Conservation (phyloP, 2,329 filamentous ascomycete species). For the Botrytis tulipae region DNA sequence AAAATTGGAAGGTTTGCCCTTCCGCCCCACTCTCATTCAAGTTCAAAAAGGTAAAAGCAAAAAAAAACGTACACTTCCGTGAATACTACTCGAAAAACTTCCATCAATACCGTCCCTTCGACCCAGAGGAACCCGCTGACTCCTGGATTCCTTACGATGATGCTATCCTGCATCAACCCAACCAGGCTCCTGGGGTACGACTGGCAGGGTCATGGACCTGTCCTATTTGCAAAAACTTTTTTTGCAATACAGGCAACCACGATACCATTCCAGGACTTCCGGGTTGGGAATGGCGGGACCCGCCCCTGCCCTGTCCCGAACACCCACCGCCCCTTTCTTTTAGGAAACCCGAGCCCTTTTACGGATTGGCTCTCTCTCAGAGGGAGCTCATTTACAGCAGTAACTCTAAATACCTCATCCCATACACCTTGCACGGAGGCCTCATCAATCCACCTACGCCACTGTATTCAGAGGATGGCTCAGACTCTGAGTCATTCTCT, state of each 20-base stretch:
- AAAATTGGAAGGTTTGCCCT: conserved; percentile 2
- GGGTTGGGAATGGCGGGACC: background rate
- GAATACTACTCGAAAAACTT: background rate
- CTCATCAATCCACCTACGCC: background rate
- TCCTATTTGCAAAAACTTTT: background rate
- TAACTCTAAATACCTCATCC: rapidly evolving
- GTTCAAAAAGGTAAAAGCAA: background rate
- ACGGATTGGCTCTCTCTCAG: background rate
- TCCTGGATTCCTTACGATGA: background rate
- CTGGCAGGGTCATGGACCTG: background rate
- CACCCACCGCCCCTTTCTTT: background rate
- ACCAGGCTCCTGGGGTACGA: background rate
- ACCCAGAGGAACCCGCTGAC: background rate
- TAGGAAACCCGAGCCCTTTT: background rate
- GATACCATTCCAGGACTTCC: background rate
- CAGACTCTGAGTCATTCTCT: background rate
- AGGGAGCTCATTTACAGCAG: background rate
- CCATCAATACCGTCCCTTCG: background rate
- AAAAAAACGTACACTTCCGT: background rate
- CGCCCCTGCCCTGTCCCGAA: background rate
- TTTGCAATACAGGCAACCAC: background rate
- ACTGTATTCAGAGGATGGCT: background rate
- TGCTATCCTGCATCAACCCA: conserved; percentile 6
- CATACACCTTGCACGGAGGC: background rate
- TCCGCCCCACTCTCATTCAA: background rate